Evolutionary conservation across 495 filamentous ascomycete genomes (phyloP), one percentile per base, ranked within the genome.

Genomic region (Aspergillus affinis): DNA sequence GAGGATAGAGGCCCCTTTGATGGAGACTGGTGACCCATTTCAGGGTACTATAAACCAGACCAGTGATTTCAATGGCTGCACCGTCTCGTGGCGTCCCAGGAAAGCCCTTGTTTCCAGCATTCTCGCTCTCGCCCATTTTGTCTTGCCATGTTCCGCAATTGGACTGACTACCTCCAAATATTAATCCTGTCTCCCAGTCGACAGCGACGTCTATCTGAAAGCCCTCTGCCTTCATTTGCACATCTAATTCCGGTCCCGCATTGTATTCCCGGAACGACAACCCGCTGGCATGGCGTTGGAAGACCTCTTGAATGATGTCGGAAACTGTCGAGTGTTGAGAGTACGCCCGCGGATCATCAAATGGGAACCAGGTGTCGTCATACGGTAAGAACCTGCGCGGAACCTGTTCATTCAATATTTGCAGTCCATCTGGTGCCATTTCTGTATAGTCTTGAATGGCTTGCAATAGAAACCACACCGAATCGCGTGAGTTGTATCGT

Each of bases 101-200:
- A n/a, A 94, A 77, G 54, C 95, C 95, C 78, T 97, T 98, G 66
- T 86, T 95, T 44, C 89, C 87, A 21, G 95, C 95, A 58, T 86
- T 90, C 57, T 89, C 84, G 58, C 91, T 96, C 73, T 99, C 95
- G n/a, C 95, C 95, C 94, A 98, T 99, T 82, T 99, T 99, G 77
- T 99, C 95, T 89, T 97, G 96, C 95, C 95, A 99, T 5, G 95
- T 99, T 55, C 95, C 95, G 66, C 95, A 99, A 69, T 99, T 99
- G 70, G 76, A 78, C 69, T 97, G 91, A 63, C 88, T 97, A 41
- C 95, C 95, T 44, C 95, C 95, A 64, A 93, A 96, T 59, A 99
- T 87, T 55, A 99, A 82, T 18, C 95, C 95, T 2, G 89, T 96
- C 12, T 84, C 81, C 95, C 94, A 98, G 69, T 98, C 93, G 13